Percentiles rank a stretch among this genome's conserved stretches.
These are phyloP conservation scores for Stachybotrys chlorohalonatus DNA, from an alignment of 2,329 filamentous ascomycete genomes.

Conservation along the genomic window DNA sequence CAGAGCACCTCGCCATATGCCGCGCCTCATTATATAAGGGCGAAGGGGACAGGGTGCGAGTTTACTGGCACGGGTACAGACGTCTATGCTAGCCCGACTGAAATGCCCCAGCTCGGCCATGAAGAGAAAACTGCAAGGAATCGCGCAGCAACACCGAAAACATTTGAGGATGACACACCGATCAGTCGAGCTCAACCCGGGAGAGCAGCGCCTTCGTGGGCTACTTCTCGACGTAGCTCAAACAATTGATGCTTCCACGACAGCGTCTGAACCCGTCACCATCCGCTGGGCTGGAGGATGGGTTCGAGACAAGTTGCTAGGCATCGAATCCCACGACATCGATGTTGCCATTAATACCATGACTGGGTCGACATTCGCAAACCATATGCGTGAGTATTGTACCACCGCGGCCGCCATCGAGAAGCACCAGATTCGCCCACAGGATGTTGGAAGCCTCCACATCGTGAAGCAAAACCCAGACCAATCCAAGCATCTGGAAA, in stretches of 20 bases:
- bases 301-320: slow-evolving; percentile 77
- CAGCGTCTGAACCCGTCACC: slow-evolving; percentile 45
- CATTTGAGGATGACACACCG: slow-evolving; percentile 2
- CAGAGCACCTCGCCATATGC: neutral
- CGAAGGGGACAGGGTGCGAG: neutral
- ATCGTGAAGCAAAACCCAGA: slow-evolving; percentile 89
- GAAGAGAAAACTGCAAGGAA: slow-evolving; percentile 23
- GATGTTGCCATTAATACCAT: slow-evolving; percentile 80
- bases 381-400: slow-evolving; percentile 60
- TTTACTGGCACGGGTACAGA: neutral
- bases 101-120: slow-evolving; percentile 15
- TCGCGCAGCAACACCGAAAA: slow-evolving; percentile 12
- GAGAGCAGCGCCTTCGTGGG: slow-evolving; percentile 63
- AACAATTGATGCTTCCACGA: slow-evolving; percentile 41
- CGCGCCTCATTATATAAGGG: neutral
- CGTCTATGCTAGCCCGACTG: slow-evolving; percentile 13
- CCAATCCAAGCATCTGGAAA: slow-evolving; percentile 94
- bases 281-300: slow-evolving; percentile 79
- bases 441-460: slow-evolving; percentile 67
- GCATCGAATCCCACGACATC: slow-evolving; percentile 66
- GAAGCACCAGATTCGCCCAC: slow-evolving; percentile 48
- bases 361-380: slow-evolving; percentile 71
- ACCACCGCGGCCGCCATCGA: slow-evolving; percentile 47
- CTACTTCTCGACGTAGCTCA: slow-evolving; percentile 75
- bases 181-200: slow-evolving; percentile 50